phyloP scores from a whole-genome alignment of 2,329 filamentous ascomycete species.

The Hypoxylon sp. region DNA sequence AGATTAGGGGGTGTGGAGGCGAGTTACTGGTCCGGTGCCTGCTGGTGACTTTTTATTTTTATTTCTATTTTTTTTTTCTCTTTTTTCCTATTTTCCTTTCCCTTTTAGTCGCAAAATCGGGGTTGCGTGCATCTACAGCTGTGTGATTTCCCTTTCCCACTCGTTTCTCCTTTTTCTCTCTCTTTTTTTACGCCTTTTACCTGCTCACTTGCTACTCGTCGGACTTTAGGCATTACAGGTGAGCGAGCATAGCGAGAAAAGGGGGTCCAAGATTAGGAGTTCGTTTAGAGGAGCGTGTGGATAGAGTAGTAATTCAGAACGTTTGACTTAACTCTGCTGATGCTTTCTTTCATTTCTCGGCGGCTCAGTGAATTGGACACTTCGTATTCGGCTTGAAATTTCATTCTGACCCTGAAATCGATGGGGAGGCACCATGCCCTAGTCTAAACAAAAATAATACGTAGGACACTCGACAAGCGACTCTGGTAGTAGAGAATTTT shows the following conservation, averaged over 20 bases:
- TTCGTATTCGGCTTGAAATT: neutral
- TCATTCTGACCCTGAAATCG: neutral
- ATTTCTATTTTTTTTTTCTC: neutral
- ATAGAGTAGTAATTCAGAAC: neutral
- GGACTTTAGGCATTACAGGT: neutral
- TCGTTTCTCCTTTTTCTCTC: neutral
- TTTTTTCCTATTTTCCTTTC: neutral
- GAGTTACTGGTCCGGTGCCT: neutral
- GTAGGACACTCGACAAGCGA: neutral
- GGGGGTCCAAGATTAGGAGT: neutral
- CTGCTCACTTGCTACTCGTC: neutral
- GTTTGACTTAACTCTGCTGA: neutral
- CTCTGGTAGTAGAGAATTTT: too few relatives aligned
- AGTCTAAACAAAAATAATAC: neutral
- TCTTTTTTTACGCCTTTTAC: neutral
- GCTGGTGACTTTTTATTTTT: neutral
- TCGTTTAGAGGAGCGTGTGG: neutral
- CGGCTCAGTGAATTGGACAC: too few relatives aligned
- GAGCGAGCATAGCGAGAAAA: conserved; percentile 11
- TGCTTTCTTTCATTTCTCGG: neutral
- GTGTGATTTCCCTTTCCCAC: neutral
- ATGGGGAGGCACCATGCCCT: too few relatives aligned
- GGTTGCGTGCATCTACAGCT: neutral
- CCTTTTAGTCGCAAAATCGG: neutral
- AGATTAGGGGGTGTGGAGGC: neutral